These are phyloP conservation scores for Pittosporum tobira DNA, from an alignment of 129 eudicot species.

Conservation along the genomic window DNA sequence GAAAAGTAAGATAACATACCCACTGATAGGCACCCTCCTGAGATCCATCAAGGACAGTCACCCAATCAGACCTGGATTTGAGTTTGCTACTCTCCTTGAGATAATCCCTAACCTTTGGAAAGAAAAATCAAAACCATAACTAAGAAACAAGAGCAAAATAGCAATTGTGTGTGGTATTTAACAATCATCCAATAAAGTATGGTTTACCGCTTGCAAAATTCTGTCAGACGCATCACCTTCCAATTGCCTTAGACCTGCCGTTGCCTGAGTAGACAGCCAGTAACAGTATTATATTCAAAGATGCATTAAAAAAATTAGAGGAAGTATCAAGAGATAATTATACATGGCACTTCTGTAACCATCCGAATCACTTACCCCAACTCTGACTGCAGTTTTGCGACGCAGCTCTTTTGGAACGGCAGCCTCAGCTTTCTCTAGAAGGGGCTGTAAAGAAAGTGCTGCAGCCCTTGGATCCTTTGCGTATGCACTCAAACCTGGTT, in stretches of 20 bases:
- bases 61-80: slow-evolving; percentile 68
- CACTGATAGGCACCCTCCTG: slow-evolving; percentile 99
- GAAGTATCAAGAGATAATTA: background rate
- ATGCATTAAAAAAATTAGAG: slow-evolving; percentile 11
- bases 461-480: slow-evolving; percentile 75
- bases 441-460: slow-evolving; percentile 59
- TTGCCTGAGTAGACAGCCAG: slow-evolving; percentile 51
- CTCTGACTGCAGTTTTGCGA: slow-evolving; percentile 70
- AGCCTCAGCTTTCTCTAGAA: slow-evolving; percentile 61
- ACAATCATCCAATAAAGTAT: slow-evolving; percentile 8
- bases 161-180: background rate
- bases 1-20: slow-evolving; percentile 43
- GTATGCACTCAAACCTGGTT: slow-evolving; percentile 81
- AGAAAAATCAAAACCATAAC: slow-evolving; percentile 12
- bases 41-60: slow-evolving; percentile 81
- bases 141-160: slow-evolving; percentile 9
- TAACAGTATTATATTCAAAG: slow-evolving; percentile 1
- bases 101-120: slow-evolving; percentile 59
- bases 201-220: slow-evolving; percentile 81
- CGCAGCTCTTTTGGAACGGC: slow-evolving; percentile 59
- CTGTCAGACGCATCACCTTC: slow-evolving; percentile 78
- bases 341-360: slow-evolving; percentile 8
- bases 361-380: slow-evolving; percentile 67
- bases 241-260: slow-evolving; percentile 94
- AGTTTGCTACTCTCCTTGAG: slow-evolving; percentile 65